Evolutionary conservation across 1,284 basidiomycete species (phyloP).

Genomic region (Pseudozyma hubeiensis): DNA sequence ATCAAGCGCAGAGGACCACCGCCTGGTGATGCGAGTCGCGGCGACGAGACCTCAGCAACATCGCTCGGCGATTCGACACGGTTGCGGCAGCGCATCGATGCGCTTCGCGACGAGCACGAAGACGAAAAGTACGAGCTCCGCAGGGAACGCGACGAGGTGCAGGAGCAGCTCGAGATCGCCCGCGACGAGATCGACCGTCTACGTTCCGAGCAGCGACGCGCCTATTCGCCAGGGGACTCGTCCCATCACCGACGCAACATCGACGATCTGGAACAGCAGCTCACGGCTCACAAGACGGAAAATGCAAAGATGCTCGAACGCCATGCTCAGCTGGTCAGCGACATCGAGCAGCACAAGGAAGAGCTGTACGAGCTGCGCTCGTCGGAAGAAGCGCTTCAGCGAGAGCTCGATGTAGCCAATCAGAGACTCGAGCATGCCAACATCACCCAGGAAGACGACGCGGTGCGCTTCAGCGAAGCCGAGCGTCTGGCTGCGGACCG

Average conservation of each 20-base stretch:
- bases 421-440: conserved; percentile 54
- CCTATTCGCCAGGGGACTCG: conserved; percentile 24
- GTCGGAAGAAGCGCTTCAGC: conserved; percentile 44
- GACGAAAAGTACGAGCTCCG: conserved; percentile 55
- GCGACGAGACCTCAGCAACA: conserved; percentile 35
- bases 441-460: conserved; percentile 52
- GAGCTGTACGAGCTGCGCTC: conserved; percentile 52
- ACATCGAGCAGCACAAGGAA: conserved; percentile 54
- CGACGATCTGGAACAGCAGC: conserved; percentile 49
- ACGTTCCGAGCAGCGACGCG: conserved; percentile 22
- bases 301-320: conserved; percentile 53
- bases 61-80: conserved; percentile 40
- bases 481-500: conserved; percentile 45
- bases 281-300: conserved; percentile 47
- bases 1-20: conserved; percentile 43
- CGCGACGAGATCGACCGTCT: conserved; percentile 41
- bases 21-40: conserved; percentile 27
- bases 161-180: conserved; percentile 47
- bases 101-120: conserved; percentile 51
- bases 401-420: conserved; percentile 53
- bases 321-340: conserved; percentile 49
- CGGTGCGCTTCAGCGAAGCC: conserved; percentile 36
- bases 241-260: conserved; percentile 43
- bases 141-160: conserved; percentile 46
- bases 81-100: conserved; percentile 50